phyloP scores from a whole-genome alignment of 257 asterid genomes.

The Eucommia ulmoides region DNA sequence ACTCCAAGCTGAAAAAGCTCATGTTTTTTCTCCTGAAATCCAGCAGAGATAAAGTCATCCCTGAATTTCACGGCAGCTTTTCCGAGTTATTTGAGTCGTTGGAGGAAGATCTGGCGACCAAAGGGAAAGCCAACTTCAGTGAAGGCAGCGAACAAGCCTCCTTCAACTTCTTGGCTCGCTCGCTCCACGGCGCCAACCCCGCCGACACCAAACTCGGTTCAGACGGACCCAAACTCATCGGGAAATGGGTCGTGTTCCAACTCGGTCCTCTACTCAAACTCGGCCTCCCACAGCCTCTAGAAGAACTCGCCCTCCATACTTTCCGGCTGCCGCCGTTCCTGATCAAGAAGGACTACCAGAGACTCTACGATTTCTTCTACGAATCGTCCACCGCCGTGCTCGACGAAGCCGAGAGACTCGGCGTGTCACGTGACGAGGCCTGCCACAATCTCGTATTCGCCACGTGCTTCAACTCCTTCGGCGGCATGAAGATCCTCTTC shows the following conservation, averaged over 20 bases:
- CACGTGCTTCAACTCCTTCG: constrained; percentile 76
- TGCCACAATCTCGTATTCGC: constrained; percentile 65
- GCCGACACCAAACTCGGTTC: constrained; percentile 33
- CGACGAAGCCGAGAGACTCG: constrained; percentile 50
- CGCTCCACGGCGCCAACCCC: constrained; percentile 55
- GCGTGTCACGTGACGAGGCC: constrained; percentile 59
- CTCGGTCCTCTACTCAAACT: constrained; percentile 50
- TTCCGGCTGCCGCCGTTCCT: constrained; percentile 47
- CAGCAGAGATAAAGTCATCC: constrained; percentile 51
- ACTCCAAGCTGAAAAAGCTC: constrained; percentile 48
- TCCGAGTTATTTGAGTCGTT: constrained; percentile 30
- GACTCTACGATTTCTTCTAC: constrained; percentile 51
- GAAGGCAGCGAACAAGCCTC: constrained; percentile 59
- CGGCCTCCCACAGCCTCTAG: constrained; percentile 45
- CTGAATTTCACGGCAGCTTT: constrained; percentile 47
- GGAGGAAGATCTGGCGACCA: constrained; percentile 34
- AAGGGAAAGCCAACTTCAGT: constrained; percentile 43
- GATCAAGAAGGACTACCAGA: constrained; percentile 45
- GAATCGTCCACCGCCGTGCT: constrained; percentile 34
- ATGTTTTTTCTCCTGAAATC: constrained; percentile 42
- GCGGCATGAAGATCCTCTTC: constrained; percentile 68
- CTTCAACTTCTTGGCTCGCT: constrained; percentile 49
- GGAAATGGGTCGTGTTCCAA: constrained; percentile 62
- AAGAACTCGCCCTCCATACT: constrained; percentile 50
- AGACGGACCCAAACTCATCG: constrained; percentile 52